Base-by-base conservation (phyloP, 352 stramenopile genomes). In the Phytophthora rubi region DNA sequence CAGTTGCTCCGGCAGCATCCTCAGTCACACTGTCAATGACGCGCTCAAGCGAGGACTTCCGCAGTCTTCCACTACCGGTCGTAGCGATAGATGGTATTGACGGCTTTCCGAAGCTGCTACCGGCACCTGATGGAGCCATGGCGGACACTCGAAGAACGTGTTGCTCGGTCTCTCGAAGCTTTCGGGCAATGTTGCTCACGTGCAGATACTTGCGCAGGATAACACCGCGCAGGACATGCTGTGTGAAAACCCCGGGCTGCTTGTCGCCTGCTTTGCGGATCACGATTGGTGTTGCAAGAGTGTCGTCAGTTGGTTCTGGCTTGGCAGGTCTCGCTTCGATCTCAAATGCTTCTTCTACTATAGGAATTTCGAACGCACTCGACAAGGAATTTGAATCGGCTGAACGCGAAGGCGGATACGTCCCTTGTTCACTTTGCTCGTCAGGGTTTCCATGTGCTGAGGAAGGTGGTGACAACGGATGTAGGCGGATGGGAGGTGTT, bases 191-290 rank as follows among this genome's bases (percentile, higher is more conserved):
- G 55, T 86, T 90, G 55, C 69, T 90, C 1, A 76, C 71, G 55
- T 92, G 81, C 0, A 92, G 68, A 61, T 91, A 90, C 67, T 90
- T 90, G 57, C 82, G 81, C 21, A 92, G 62, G 44, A 90, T 85
- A 6, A 83, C 74, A n/a, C 82, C 76, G 0, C 82, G 81, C 0
- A 89, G 59, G 4, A 92, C 73, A 57, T 92, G 84, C 28, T 90
- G 82, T 0, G 73, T 75, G 52, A 92, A 83, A 8, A 84, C 81
- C 39, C 81, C 65, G 2, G 73, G 65, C 28, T 73, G 68, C 13
- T 59, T 68, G 39, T 62, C 62, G n/a, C 52, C 44, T 7, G 53
- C 60, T 33, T 75, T 76, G 2, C 71, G 74, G n/a, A 90, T 63
- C 13, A 86, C 71, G 30, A 91, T 79, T 15, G 80, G 61, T 2